Conservation (phyloP, 2,329 filamentous ascomycete species). For the Aureobasidium uvarum region DNA sequence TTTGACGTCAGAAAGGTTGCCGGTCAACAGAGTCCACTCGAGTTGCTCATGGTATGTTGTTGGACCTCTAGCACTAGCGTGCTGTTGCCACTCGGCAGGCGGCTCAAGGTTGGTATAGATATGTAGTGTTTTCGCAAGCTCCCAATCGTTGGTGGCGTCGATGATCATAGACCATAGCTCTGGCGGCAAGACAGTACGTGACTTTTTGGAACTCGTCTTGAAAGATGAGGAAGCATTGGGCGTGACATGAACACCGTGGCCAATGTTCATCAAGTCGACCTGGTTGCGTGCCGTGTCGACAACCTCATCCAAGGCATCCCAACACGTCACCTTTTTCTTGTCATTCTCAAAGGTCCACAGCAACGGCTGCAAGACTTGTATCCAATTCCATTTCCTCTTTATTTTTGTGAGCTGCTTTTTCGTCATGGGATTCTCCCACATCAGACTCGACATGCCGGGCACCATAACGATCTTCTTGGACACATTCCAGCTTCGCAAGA, state of each 20-base stretch:
- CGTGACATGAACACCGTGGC: conserved; percentile 62
- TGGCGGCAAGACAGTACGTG: conserved; percentile 60
- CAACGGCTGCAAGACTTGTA: conserved; percentile 75
- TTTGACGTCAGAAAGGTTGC: conserved; percentile 68
- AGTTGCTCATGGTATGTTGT: conserved; percentile 73
- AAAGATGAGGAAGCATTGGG: conserved; percentile 33
- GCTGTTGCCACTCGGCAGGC: conserved; percentile 69
- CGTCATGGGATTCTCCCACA: conserved; percentile 89
- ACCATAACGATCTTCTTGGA: conserved; percentile 82
- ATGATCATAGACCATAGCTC: conserved; percentile 91
- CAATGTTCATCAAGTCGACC: conserved; percentile 70
- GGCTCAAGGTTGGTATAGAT: conserved; percentile 75
- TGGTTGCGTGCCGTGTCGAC: conserved; percentile 73
- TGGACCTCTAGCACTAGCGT: conserved; percentile 62
- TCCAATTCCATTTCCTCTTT: conserved; percentile 80
- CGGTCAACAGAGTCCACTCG: conserved; percentile 79
- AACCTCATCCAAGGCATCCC: conserved; percentile 66
- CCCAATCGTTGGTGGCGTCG: conserved; percentile 84
- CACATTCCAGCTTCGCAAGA: conserved; percentile 81
- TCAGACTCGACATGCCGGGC: conserved; percentile 81
- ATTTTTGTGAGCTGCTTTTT: conserved; percentile 85
- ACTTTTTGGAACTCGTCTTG: conserved; percentile 32
- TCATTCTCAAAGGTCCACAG: conserved; percentile 73
- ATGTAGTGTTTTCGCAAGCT: conserved; percentile 75
- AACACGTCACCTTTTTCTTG: conserved; percentile 52